Percentiles rank a stretch among this genome's conserved stretches.
Conservation (phyloP, 331 rosid species). For the Pyracantha coccinea region DNA sequence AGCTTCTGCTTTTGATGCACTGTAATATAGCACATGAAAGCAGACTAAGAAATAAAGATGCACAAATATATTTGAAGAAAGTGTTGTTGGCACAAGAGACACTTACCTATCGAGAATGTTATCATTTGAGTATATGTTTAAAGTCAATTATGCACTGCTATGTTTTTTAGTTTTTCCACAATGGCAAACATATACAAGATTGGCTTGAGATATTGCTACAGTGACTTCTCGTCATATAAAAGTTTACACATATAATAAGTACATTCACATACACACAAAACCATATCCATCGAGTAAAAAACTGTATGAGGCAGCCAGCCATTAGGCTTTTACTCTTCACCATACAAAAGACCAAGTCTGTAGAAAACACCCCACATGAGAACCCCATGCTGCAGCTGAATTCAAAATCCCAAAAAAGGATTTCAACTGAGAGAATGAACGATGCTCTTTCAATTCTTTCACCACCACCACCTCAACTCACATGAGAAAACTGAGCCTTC, state of each 20-base stretch:
- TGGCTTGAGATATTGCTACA: no score
- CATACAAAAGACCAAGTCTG: not conserved
- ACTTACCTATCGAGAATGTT: no score
- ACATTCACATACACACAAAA: not conserved
- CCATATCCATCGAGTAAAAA: not conserved
- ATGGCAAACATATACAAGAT: not conserved
- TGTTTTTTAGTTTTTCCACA: no score
- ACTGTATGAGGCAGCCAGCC: not conserved
- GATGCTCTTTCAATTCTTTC: conserved; percentile 13
- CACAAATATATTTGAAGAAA: no score
- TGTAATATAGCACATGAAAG: no score
- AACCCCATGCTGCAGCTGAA: conserved; percentile 23
- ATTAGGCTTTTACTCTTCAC: not conserved
- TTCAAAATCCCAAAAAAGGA: not conserved
- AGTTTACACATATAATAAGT: not conserved
- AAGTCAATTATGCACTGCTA: no score
- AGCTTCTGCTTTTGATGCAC: no score
- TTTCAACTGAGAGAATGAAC: not conserved
- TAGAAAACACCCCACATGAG: conserved; percentile 44
- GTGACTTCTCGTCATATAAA: not conserved
- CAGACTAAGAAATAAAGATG: no score
- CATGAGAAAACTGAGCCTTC: not conserved
- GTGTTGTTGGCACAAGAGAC: no score
- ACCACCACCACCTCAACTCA: conserved; percentile 24
- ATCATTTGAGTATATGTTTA: no score